Conservation (phyloP, 1,139 yeast genomes). For the Kodamaea sp. region DNA sequence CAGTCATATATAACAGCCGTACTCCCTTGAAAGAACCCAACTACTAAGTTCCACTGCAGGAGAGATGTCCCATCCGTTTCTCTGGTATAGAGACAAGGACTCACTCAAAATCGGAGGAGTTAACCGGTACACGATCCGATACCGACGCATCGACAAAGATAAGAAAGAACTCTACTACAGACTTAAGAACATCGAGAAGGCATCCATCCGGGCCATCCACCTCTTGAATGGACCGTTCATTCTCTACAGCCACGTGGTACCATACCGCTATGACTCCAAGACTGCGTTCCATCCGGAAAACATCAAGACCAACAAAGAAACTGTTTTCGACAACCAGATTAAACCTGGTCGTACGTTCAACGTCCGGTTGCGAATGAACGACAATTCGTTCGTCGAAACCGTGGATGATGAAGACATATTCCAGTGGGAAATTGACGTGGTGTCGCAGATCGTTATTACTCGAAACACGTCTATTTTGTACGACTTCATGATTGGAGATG, state of each 20-base stretch:
- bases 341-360: conserved; percentile 67
- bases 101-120: conserved; percentile 41
- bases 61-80: conserved; percentile 9
- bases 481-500: conserved; percentile 28
- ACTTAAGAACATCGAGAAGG: conserved; percentile 51
- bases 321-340: conserved; percentile 43
- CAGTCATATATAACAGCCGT: too few species aligned
- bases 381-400: conserved; percentile 36
- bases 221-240: conserved; percentile 60
- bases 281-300: conserved; percentile 30
- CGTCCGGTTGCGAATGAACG: conserved; percentile 45
- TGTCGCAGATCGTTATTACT: conserved; percentile 25
- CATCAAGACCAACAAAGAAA: conserved; percentile 27
- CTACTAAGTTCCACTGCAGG: too few species aligned
- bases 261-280: conserved; percentile 45
- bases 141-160: conserved; percentile 22
- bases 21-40: too few species aligned
- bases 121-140: conserved; percentile 33
- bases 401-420: conserved; percentile 13
- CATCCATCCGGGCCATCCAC: conserved; percentile 55
- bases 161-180: conserved; percentile 33
- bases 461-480: conserved; percentile 18
- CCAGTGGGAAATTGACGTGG: conserved; percentile 24
- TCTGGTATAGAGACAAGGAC: conserved; percentile 47
- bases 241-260: conserved; percentile 60